These are phyloP conservation scores for Chlorella sp. DNA, from an alignment of 139 green algal species.

Conservation along the genomic window DNA sequence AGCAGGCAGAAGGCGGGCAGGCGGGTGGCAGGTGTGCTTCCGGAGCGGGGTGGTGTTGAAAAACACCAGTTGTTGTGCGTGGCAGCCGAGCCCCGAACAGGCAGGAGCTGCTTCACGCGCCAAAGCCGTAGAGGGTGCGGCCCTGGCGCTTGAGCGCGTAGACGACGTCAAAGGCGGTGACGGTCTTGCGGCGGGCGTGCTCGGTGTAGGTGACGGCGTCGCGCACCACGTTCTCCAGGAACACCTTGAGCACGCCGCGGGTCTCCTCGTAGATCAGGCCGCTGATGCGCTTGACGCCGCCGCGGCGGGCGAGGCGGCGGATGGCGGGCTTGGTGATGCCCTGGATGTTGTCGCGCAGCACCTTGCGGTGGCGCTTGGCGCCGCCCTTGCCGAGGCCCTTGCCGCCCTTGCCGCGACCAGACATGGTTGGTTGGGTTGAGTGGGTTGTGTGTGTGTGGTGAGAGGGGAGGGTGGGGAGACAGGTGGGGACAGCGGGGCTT, in stretches of 20 bases:
- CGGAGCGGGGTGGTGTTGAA: too few species aligned
- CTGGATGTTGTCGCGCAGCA: slow-evolving; percentile 76
- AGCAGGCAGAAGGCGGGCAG: too few species aligned
- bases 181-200: slow-evolving; percentile 93
- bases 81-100: too few species aligned
- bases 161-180: slow-evolving; percentile 94
- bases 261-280: slow-evolving; percentile 94
- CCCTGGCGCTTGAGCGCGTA: slow-evolving; percentile 97
- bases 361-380: slow-evolving; percentile 92
- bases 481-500: too few species aligned
- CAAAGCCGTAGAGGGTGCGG: slow-evolving; percentile 84
- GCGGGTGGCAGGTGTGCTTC: too few species aligned
- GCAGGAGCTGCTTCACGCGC: too few species aligned
- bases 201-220: slow-evolving; percentile 44
- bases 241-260: slow-evolving; percentile 53
- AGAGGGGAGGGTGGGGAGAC: too few species aligned
- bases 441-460: too few species aligned
- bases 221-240: slow-evolving; percentile 48
- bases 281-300: slow-evolving; percentile 81
- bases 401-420: slow-evolving; percentile 91
- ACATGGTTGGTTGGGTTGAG: slow-evolving; percentile 73
- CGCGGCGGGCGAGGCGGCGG: slow-evolving; percentile 81
- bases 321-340: slow-evolving; percentile 94
- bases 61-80: too few species aligned
- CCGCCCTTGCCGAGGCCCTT: slow-evolving; percentile 92